phyloP scores from a whole-genome alignment of 2,329 filamentous ascomycete genomes.

The Sporothrix curviconia region DNA sequence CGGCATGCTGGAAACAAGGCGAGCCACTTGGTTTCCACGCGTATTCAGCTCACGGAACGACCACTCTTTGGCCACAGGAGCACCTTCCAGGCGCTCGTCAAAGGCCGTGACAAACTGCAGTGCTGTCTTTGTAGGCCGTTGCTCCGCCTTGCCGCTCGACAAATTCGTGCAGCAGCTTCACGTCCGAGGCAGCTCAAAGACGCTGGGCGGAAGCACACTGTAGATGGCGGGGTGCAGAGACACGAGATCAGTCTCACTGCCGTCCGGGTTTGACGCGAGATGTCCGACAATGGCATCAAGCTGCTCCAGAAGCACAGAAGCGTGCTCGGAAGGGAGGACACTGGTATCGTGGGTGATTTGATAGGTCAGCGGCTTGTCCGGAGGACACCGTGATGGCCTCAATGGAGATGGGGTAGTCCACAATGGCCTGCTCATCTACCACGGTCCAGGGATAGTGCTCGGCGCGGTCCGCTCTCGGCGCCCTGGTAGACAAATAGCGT shows the following conservation, averaged over 20 bases:
- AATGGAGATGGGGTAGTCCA: slow-evolving; percentile 75
- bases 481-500: slow-evolving; percentile 82
- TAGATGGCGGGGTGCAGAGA: slow-evolving; percentile 37
- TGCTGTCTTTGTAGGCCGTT: slow-evolving; percentile 55
- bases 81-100: slow-evolving; percentile 28
- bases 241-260: slow-evolving; percentile 34
- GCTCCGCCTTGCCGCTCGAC: slow-evolving; percentile 58
- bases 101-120: slow-evolving; percentile 67
- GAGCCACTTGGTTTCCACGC: slow-evolving; percentile 65
- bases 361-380: slow-evolving; percentile 46
- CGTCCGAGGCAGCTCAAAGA: slow-evolving; percentile 50
- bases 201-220: slow-evolving; percentile 59
- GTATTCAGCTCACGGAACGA: slow-evolving; percentile 66
- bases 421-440: slow-evolving; percentile 57
- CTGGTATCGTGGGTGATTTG: slow-evolving; percentile 60
- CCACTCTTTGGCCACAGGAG: slow-evolving; percentile 52
- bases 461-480: slow-evolving; percentile 22
- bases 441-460: slow-evolving; percentile 49
- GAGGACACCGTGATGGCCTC: slow-evolving; percentile 56
- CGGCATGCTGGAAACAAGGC: slow-evolving; percentile 50
- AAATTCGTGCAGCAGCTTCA: slow-evolving; percentile 66
- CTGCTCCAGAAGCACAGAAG: slow-evolving; percentile 59
- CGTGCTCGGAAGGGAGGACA: slow-evolving; percentile 63
- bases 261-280: slow-evolving; percentile 45
- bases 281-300: slow-evolving; percentile 61